Conservation (phyloP, 2,329 filamentous ascomycete species). For the Calonectria henricotiae region DNA sequence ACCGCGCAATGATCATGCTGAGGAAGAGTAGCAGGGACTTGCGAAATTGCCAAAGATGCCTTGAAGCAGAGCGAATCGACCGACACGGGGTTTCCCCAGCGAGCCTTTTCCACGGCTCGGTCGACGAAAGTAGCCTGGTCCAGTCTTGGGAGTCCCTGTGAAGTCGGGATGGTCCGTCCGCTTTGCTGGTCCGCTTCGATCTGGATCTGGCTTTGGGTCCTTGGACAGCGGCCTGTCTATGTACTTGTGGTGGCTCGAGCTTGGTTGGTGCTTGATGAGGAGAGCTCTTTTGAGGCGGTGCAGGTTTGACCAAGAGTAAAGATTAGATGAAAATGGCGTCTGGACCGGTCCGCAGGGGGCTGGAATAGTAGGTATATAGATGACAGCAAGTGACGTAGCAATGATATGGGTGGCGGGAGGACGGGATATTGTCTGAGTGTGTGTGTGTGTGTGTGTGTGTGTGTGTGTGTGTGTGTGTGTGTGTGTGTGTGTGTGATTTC, state of each 20-base stretch:
- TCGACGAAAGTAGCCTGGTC: constrained; percentile 51
- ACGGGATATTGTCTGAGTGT: constrained; percentile 4
- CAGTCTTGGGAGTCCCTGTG: constrained; percentile 40
- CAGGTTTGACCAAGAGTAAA: constrained; percentile 41
- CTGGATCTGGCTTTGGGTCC: constrained; percentile 49
- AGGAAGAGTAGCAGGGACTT: background rate
- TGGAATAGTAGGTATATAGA: constrained; percentile 11
- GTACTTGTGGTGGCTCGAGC: constrained; percentile 45
- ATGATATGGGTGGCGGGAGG: background rate
- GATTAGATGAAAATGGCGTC: constrained; percentile 23
- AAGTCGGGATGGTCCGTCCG: constrained; percentile 48
- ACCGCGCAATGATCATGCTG: background rate
- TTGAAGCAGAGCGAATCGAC: constrained; percentile 45
- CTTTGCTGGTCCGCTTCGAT: constrained; percentile 47
- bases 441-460: background rate
- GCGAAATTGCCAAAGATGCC: constrained; percentile 2
- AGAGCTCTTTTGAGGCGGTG: constrained; percentile 37
- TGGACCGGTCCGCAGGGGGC: constrained; percentile 15
- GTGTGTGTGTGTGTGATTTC: background rate
- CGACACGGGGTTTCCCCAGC: constrained; percentile 43
- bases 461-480: background rate
- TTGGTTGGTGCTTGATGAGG: constrained; percentile 38
- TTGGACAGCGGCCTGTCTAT: constrained; percentile 39
- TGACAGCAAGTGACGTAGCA: constrained; percentile 12
- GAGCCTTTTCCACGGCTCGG: constrained; percentile 43